Conservation (phyloP, 805 yeast genomes). For the Metschnikowia peoriensis region DNA sequence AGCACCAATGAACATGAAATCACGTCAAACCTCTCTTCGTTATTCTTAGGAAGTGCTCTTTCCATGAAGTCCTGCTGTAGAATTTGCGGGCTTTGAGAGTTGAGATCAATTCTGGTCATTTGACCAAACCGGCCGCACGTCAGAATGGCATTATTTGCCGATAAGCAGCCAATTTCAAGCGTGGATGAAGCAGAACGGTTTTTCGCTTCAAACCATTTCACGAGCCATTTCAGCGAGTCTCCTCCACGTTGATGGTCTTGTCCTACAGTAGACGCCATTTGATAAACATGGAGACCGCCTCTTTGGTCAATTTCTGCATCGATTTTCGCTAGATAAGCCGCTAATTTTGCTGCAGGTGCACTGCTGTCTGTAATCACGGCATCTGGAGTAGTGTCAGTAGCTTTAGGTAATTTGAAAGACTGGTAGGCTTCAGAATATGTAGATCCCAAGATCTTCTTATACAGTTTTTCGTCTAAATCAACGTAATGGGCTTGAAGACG, state of each 20-base stretch:
- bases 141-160: slow-evolving; percentile 65
- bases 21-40: slow-evolving; percentile 53
- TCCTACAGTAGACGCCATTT: slow-evolving; percentile 81
- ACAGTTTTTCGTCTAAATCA: slow-evolving; percentile 22
- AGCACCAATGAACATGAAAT: slow-evolving; percentile 84
- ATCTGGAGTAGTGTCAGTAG: slow-evolving; percentile 13
- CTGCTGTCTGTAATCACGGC: slow-evolving; percentile 19
- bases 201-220: slow-evolving; percentile 53
- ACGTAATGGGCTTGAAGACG: slow-evolving; percentile 24
- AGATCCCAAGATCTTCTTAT: slow-evolving; percentile 15
- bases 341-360: slow-evolving; percentile 17
- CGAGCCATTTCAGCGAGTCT: slow-evolving; percentile 79
- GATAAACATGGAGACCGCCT: slow-evolving; percentile 82
- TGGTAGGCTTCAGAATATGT: slow-evolving; percentile 6
- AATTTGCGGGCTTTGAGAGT: slow-evolving; percentile 74
- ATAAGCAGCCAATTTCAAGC: slow-evolving; percentile 82
- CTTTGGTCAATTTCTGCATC: slow-evolving; percentile 58
- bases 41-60: slow-evolving; percentile 54
- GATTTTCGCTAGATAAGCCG: slow-evolving; percentile 47
- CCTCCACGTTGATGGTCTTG: slow-evolving; percentile 81
- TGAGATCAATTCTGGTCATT: slow-evolving; percentile 70
- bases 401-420: slow-evolving; percentile 7
- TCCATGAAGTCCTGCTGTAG: slow-evolving; percentile 82
- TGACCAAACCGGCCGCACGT: slow-evolving; percentile 50
- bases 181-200: slow-evolving; percentile 35